Evolutionary conservation across 2,329 filamentous ascomycete genomes (phyloP), one percentile per base, ranked within the genome.

Genomic region (Pseudogymnoascus sp.): DNA sequence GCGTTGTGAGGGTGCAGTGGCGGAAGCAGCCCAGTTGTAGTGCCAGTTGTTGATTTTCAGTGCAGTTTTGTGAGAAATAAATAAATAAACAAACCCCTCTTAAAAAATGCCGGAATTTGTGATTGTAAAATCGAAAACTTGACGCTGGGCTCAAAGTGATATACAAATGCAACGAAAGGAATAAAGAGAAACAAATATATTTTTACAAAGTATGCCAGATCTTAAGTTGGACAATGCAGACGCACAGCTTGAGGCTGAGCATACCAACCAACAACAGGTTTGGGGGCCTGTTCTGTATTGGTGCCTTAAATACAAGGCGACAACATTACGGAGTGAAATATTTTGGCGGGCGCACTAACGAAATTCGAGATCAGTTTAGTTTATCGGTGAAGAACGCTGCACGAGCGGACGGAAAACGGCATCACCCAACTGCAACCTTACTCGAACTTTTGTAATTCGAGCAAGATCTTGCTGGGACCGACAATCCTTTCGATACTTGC

Each of bases 361-460:
- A 58, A 58, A 58, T 58, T 58, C 52, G 52, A 58, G 52, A 58
- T 58, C 52, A 58, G 52, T 58, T 58, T 58, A 58, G 42, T 49
- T 49, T 58, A 33, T 33, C 30, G 52, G 52, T 58, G 52, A 58
- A 38, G 35, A 38, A 58, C 28, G 52, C 35, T 58, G 30, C 52
- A 58, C 42, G 42, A 49, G 42, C 23, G 42, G 42, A 49, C 42
- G 42, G 42, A 45, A 49, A 49, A 49, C 42, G 42, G 23, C 42
- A 49, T 49, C 42, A 49, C 23, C 42, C 23, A 49, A 49, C 42
- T 49, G 42, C 42, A 49, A 49, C 42, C 42, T 49, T 49, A 49
- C 42, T 49, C 42, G 42, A 49, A 49, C 41, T 12, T 49, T 49
- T 49, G 12, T 49, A n/a, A 49, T 28, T 49, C 23, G 42, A 49